phyloP scores from a whole-genome alignment of 345 rosid genomes.

The Microthlaspi erraticum region DNA sequence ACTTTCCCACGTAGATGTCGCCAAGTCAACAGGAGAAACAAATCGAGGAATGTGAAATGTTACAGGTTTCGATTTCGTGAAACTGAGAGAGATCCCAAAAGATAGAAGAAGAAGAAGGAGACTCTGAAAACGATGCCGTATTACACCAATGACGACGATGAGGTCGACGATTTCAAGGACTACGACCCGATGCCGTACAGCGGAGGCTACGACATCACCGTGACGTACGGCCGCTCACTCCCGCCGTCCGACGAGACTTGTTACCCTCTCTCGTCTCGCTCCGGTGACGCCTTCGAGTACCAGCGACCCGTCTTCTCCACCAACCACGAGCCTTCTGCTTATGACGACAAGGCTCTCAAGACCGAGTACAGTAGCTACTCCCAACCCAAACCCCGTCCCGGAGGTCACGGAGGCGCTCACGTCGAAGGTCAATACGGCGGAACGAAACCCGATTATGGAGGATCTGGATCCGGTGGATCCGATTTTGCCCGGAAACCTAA shows the following conservation, averaged over 20 bases:
- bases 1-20: constrained; percentile 33
- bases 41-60: background rate
- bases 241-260: constrained; percentile 71
- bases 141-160: constrained; percentile 61
- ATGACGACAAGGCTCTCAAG: constrained; percentile 60
- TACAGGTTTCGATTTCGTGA: background rate
- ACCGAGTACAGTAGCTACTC: constrained; percentile 80
- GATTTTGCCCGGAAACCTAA: constrained; percentile 34
- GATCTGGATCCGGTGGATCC: constrained; percentile 43
- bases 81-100: constrained; percentile 5
- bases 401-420: constrained; percentile 47
- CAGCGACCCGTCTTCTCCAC: constrained; percentile 66
- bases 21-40: constrained; percentile 28
- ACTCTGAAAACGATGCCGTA: constrained; percentile 65
- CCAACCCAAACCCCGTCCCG: constrained; percentile 64
- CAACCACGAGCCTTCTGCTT: constrained; percentile 62
- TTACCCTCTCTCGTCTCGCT: constrained; percentile 54
- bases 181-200: constrained; percentile 85
- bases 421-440: constrained; percentile 36
- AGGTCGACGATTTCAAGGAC: constrained; percentile 71
- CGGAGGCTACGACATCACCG: constrained; percentile 75
- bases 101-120: background rate
- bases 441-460: constrained; percentile 30
- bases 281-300: constrained; percentile 67
- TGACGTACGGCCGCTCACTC: constrained; percentile 79